Base-by-base conservation (phyloP, 1,284 basidiomycete genomes). In the Leccinum proximum region DNA sequence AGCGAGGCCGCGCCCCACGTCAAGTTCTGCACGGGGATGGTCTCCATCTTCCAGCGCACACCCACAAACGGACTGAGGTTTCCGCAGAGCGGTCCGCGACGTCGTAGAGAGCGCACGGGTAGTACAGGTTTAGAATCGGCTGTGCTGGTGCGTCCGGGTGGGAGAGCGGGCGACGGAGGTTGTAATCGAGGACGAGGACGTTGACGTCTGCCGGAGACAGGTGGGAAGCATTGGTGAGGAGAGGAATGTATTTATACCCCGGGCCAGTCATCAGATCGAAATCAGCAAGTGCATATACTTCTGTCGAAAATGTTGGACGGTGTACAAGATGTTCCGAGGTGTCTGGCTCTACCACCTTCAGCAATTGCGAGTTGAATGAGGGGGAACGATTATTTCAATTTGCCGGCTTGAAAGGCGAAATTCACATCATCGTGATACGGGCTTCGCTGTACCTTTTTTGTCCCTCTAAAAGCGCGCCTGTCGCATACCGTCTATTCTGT, bases 321-420 rank as follows among this genome's bases (percentile, higher is more conserved):
- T 30, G 26, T 30, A 30, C 26, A 30, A 30, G 26, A 30, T 30
- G 26, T 30, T 30, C 26, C 26, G 26, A 30, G 26, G 26, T 30
- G 26, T 30, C 26, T 30, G 26, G 4, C 26, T 30, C 26, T 30
- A 30, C 26, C 26, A 30, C 26, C 26, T 30, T 30, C 26, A 30
- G 26, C 26, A 30, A 30, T 30, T 30, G 26, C 26, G 26, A 30
- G 26, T 30, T 30, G 26, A 30, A 30, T 30, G 26, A 30, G 26
- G 26, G 26, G 26, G 26, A 30, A 30, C 26, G 26, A 30, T 3
- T 30, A 30, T 30, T 30, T 30, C 26, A 30, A 30, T 30, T 30
- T 30, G 26, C 26, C 26, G 26, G 94, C 93, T 71, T 79, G 86
- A 74, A 83, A 82, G 83, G 76, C 82, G 80, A 78, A 74, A 67